phyloP scores from a whole-genome alignment of 495 filamentous ascomycete species.

The Penicillium dipodomyicola region DNA sequence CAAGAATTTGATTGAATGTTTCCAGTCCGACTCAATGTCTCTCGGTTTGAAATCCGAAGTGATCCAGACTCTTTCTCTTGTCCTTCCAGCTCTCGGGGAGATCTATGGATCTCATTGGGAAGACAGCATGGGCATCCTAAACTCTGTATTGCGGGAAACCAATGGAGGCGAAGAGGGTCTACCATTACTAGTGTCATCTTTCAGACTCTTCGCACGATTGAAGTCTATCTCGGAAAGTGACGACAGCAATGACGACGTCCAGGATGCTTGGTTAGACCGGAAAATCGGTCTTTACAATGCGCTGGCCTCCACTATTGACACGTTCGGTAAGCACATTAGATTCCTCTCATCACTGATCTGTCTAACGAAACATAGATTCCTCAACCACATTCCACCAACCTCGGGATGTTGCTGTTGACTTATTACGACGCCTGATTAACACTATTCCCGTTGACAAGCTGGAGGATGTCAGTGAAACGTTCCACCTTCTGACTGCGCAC shows the following conservation, averaged over 20 bases:
- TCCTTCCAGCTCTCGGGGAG: slow-evolving; percentile 68
- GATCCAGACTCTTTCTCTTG: slow-evolving; percentile 58
- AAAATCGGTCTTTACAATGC: slow-evolving; percentile 48
- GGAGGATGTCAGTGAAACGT: slow-evolving; percentile 59
- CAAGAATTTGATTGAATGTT: slow-evolving; percentile 70
- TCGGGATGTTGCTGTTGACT: slow-evolving; percentile 66
- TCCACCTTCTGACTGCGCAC: slow-evolving; percentile 69
- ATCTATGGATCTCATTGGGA: slow-evolving; percentile 88
- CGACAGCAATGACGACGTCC: slow-evolving; percentile 81
- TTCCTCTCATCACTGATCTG: background rate
- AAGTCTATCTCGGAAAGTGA: slow-evolving; percentile 54
- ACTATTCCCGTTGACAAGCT: slow-evolving; percentile 56
- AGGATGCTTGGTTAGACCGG: slow-evolving; percentile 64
- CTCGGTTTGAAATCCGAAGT: slow-evolving; percentile 48
- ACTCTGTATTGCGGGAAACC: slow-evolving; percentile 51
- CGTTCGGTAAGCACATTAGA: slow-evolving; percentile 37
- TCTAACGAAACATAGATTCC: slow-evolving; percentile 36
- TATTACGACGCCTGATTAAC: slow-evolving; percentile 61
- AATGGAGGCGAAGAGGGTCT: slow-evolving; percentile 47
- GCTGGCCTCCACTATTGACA: slow-evolving; percentile 53
- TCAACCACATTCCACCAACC: slow-evolving; percentile 58
- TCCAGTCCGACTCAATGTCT: slow-evolving; percentile 50
- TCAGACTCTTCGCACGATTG: slow-evolving; percentile 66
- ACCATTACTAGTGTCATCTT: slow-evolving; percentile 62
- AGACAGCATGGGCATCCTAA: slow-evolving; percentile 57